Percentiles rank a stretch among this genome's conserved stretches.
Conservation (phyloP, 2,329 filamentous ascomycete genomes). For the Trichoderma asperellum region DNA sequence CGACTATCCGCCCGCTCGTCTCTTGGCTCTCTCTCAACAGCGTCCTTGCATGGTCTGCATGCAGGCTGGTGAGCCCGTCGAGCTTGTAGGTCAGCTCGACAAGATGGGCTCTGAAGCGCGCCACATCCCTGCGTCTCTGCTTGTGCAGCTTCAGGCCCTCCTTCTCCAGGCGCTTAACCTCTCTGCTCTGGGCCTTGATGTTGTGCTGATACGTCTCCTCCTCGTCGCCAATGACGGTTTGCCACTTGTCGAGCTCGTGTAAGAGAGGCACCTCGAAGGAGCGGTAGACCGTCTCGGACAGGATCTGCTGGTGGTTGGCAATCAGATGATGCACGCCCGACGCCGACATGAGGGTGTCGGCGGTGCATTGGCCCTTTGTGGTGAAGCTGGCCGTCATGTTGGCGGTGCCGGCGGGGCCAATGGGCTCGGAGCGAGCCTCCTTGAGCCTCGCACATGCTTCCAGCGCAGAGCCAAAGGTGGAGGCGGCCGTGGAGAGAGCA, state of each 20-base stretch:
- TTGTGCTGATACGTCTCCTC: constrained; percentile 62
- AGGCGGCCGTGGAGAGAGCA: constrained; percentile 62
- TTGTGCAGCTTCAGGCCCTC: constrained; percentile 66
- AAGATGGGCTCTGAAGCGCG: constrained; percentile 63
- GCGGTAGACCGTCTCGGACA: constrained; percentile 69
- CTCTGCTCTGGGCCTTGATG: constrained; percentile 58
- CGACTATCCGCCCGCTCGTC: constrained; percentile 64
- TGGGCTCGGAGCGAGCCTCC: constrained; percentile 64
- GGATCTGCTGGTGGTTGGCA: constrained; percentile 71
- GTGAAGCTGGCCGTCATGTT: constrained; percentile 55
- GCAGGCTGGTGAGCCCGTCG: constrained; percentile 64
- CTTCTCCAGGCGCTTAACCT: constrained; percentile 67
- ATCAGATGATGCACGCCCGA: constrained; percentile 69
- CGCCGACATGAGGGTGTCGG: constrained; percentile 64
- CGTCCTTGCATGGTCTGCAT: constrained; percentile 63
- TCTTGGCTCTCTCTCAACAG: constrained; percentile 67
- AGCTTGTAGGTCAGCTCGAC: constrained; percentile 65
- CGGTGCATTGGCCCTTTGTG: constrained; percentile 59
- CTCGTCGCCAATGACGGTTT: constrained; percentile 65
- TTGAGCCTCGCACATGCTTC: constrained; percentile 71
- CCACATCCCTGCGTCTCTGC: constrained; percentile 63
- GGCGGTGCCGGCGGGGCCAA: constrained; percentile 46
- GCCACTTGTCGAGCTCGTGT: constrained; percentile 71
- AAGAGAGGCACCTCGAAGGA: constrained; percentile 69
- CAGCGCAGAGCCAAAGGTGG: constrained; percentile 65